phyloP scores from a whole-genome alignment of 768 basidiomycete species.

The Podaxis pistillaris region DNA sequence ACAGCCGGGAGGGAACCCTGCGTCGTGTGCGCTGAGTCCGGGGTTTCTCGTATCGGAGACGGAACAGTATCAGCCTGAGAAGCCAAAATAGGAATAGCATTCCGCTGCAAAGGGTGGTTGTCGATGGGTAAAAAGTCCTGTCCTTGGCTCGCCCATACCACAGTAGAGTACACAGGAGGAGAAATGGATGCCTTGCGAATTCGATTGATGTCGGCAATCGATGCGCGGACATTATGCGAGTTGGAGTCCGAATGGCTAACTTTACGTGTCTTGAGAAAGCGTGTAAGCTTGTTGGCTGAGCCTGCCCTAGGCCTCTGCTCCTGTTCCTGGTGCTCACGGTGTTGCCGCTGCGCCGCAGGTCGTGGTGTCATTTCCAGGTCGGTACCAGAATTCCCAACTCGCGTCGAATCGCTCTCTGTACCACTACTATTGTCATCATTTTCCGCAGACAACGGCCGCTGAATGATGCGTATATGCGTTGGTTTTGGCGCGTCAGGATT shows the following conservation, averaged over 20 bases:
- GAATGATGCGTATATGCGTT: not conserved
- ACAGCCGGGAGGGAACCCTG: not conserved
- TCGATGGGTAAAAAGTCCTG: constrained; percentile 16
- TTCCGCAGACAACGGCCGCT: not conserved
- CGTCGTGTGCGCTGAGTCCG: not conserved
- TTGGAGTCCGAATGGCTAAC: constrained; percentile 1
- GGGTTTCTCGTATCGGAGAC: not conserved
- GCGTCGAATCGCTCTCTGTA: constrained; percentile 17
- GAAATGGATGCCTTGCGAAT: constrained; percentile 25
- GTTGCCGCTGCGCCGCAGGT: constrained; percentile 7
- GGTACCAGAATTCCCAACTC: constrained; percentile 3
- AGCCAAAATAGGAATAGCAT: constrained; percentile 8
- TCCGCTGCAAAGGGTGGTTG: constrained; percentile 13
- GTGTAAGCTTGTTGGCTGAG: constrained; percentile 14
- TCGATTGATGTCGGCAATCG: constrained; percentile 12
- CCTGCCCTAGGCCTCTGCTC: constrained; percentile 1
- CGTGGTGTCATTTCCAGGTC: constrained; percentile 10
- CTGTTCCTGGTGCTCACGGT: not conserved
- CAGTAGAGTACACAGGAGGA: constrained; percentile 21
- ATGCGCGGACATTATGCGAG: constrained; percentile 3
- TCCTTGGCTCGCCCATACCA: constrained; percentile 17
- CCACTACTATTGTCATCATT: constrained; percentile 14
- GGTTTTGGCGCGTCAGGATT: not conserved
- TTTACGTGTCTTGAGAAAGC: constrained; percentile 16
- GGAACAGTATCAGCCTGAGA: not conserved